Evolutionary conservation across 768 basidiomycete species (phyloP), one percentile per base, ranked within the genome.

Genomic region (Calocybe indica): DNA sequence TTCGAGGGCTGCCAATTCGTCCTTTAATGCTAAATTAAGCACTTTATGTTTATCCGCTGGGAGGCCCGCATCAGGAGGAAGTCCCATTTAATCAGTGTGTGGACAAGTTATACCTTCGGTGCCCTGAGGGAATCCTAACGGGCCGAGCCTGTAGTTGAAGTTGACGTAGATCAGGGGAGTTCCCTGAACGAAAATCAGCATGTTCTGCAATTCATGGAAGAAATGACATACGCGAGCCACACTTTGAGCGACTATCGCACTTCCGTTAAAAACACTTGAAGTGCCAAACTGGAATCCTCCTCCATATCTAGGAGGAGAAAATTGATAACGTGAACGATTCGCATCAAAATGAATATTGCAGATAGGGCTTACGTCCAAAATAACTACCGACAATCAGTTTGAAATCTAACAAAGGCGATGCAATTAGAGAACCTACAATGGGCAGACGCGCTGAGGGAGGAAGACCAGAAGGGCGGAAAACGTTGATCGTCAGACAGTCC

Each of bases 401-500:
- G 37, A 40, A 40, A 12, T 7, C 35, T 31, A 28, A 13, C 1
- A 40, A 39, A 13, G 9, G 7, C 34, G 31, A 5, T 33, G n/a
- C 7, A 13, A 35, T 6, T 12, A 7, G 13, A 22, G 8, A 30
- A 56, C 66, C 53, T 47, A 72, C 71, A 39, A 75, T 66, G 8
- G 74, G 72, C 5, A 75, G 53, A 33, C 58, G 60, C 1, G 64
- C 61, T 40, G 56, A 54, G 1, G 53, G 5, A 2, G 37, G 40
- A 8, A 63, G 41, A 8, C 68, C 69, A 0, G 71, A 64, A 0
- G 82, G 80, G 12, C 78, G 64, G 46, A 75, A 78, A 4, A 84
- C 63, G 54, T 82, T 82, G 44, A 82, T 63, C 22, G 76, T 79
- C 40, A 83, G 61, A 56, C 79, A 83, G 50, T 83, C 80, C 56